Conservation (phyloP, 148 eudicot genomes). For the Vaccinium macrocarpon region DNA sequence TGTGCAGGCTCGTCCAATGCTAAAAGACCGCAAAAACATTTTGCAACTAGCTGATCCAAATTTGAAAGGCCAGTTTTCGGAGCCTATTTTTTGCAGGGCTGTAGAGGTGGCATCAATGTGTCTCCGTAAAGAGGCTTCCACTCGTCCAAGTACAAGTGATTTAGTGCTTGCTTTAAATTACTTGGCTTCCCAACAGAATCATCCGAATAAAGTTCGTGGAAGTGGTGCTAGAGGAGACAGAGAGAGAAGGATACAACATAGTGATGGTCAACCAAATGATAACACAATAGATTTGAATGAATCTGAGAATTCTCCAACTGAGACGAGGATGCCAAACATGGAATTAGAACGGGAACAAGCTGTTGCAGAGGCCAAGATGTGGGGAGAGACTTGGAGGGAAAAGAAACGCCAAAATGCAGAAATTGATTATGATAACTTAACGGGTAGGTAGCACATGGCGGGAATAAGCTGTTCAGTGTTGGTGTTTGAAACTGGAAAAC, state of each 20-base stretch:
- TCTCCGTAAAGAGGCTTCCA: constrained; percentile 38
- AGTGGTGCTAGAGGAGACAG: constrained; percentile 7
- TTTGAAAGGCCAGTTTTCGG: constrained; percentile 48
- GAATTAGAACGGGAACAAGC: constrained; percentile 51
- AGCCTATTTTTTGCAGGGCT: constrained; percentile 33
- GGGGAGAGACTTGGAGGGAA: constrained; percentile 73
- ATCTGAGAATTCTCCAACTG: background rate
- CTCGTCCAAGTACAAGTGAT: constrained; percentile 56
- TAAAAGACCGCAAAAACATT: constrained; percentile 35
- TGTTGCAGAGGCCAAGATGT: constrained; percentile 74
- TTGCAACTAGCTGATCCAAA: constrained; percentile 55
- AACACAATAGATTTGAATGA: constrained; percentile 1
- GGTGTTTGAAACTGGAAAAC: background rate
- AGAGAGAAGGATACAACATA: background rate
- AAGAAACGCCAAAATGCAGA: constrained; percentile 35
- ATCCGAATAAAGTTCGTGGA: constrained; percentile 8
- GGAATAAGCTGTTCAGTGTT: background rate
- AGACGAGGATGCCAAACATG: constrained; percentile 16
- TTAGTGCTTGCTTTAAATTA: constrained; percentile 50
- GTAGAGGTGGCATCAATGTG: constrained; percentile 67
- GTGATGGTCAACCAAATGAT: constrained; percentile 7
- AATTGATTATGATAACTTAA: constrained; percentile 20
- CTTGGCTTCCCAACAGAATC: constrained; percentile 35
- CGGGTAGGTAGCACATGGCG: background rate
- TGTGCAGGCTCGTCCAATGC: constrained; percentile 51